A percentile compares a stretch with the other conserved stretches of the same genome.
Conservation (phyloP, 2,329 filamentous ascomycete species). For the Zelopaecilomyces penicillatus region DNA sequence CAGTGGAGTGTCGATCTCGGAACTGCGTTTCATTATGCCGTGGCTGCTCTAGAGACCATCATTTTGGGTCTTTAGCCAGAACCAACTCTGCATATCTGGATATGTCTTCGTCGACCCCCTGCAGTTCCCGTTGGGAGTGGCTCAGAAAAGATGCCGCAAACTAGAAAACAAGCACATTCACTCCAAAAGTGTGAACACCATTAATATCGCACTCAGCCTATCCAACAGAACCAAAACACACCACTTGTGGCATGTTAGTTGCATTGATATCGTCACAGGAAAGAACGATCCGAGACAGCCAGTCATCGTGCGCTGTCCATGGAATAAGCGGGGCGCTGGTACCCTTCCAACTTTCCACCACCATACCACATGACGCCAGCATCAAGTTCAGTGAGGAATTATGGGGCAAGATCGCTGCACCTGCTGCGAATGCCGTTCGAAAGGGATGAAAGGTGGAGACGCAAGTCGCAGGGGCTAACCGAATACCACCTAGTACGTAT, state of each 20-base stretch:
- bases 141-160: too few species aligned
- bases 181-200: too few species aligned
- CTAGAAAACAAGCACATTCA: too few species aligned
- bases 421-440: slow-evolving; percentile 2
- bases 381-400: slow-evolving; percentile 3
- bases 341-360: neutral
- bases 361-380: slow-evolving; percentile 8
- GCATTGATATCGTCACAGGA: neutral
- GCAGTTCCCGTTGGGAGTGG: slow-evolving; percentile 1
- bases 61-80: neutral
- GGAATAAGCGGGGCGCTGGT: slow-evolving; percentile 3
- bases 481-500: neutral
- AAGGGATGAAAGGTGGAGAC: neutral
- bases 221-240: too few species aligned
- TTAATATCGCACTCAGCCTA: too few species aligned
- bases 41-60: slow-evolving; percentile 2
- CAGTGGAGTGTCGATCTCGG: slow-evolving; percentile 1
- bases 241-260: neutral
- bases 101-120: neutral
- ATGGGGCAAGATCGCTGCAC: slow-evolving; percentile 1
- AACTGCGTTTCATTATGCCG: slow-evolving; percentile 1
- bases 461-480: slow-evolving; percentile 1
- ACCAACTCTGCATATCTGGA: neutral
- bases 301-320: too few species aligned
- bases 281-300: too few species aligned